These are phyloP conservation scores for Carex littledalei DNA, from an alignment of 176 grass and related monocot species.

Conservation along the genomic window DNA sequence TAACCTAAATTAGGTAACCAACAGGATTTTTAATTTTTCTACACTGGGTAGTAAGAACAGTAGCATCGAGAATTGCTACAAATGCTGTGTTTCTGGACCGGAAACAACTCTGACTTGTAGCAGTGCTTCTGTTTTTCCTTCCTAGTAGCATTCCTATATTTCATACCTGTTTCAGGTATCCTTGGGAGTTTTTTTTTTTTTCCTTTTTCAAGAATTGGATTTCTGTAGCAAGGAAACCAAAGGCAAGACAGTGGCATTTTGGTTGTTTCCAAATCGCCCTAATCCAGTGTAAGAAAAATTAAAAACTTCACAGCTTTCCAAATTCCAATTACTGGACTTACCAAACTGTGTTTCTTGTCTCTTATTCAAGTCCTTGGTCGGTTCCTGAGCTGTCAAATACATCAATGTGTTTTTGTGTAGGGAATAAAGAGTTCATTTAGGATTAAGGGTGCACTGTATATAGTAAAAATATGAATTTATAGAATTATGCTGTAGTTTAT, in stretches of 20 bases:
- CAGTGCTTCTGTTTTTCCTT: neutral
- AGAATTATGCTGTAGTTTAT: neutral
- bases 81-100: neutral
- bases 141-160: neutral
- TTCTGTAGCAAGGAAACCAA: neutral
- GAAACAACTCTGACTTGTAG: neutral
- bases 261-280: neutral
- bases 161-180: neutral
- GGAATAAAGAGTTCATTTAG: neutral
- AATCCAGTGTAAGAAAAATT: neutral
- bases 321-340: neutral
- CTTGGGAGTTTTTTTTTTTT: neutral
- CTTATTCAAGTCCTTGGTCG: neutral
- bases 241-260: neutral
- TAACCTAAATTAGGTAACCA: neutral
- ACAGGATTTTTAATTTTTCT: neutral
- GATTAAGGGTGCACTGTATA: neutral
- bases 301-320: neutral
- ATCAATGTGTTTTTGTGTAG: neutral
- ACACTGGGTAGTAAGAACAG: too few relatives aligned
- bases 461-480: neutral
- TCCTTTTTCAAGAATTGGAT: neutral
- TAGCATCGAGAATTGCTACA: neutral
- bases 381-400: neutral
- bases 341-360: neutral